phyloP scores from a whole-genome alignment of 2,329 filamentous ascomycete genomes.

The Chaetomium sp. region DNA sequence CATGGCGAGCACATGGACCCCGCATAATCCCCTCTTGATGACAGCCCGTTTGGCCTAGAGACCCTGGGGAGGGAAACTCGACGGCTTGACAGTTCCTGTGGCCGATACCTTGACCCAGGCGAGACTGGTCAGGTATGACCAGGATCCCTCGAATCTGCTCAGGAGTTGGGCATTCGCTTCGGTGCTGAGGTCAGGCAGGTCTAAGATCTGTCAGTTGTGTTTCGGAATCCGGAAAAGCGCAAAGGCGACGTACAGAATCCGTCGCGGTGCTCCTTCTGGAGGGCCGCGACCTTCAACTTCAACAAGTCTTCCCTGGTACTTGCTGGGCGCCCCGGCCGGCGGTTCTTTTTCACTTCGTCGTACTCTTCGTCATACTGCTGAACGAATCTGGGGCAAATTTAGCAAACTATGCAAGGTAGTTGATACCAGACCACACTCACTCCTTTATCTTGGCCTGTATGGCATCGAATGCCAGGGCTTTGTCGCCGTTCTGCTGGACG shows the following conservation, averaged over 20 bases:
- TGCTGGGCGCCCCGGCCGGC: conserved; percentile 72
- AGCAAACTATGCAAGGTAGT: conserved; percentile 7
- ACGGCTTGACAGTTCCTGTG: conserved; percentile 57
- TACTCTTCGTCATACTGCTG: conserved; percentile 68
- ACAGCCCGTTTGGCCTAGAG: conserved; percentile 10
- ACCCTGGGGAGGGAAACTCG: conserved; percentile 66
- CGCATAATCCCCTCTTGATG: not conserved
- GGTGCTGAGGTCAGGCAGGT: conserved; percentile 68
- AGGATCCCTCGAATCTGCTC: conserved; percentile 72
- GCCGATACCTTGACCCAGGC: conserved; percentile 69
- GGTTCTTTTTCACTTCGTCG: conserved; percentile 55
- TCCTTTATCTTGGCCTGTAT: conserved; percentile 56
- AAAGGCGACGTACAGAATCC: conserved; percentile 64
- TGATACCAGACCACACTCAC: conserved; percentile 38
- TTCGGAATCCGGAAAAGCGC: not conserved
- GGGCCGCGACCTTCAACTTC: conserved; percentile 60
- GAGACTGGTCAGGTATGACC: conserved; percentile 70
- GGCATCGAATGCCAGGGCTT: conserved; percentile 46
- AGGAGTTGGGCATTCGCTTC: conserved; percentile 59
- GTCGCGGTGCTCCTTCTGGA: conserved; percentile 72
- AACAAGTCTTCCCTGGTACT: conserved; percentile 72
- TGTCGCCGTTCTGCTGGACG: conserved; percentile 44
- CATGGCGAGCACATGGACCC: conserved; percentile 2
- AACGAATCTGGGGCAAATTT: conserved; percentile 46
- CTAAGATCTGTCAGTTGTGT: conserved; percentile 31